Conservation (phyloP, 2,329 filamentous ascomycete genomes). For the Alternaria sp. region DNA sequence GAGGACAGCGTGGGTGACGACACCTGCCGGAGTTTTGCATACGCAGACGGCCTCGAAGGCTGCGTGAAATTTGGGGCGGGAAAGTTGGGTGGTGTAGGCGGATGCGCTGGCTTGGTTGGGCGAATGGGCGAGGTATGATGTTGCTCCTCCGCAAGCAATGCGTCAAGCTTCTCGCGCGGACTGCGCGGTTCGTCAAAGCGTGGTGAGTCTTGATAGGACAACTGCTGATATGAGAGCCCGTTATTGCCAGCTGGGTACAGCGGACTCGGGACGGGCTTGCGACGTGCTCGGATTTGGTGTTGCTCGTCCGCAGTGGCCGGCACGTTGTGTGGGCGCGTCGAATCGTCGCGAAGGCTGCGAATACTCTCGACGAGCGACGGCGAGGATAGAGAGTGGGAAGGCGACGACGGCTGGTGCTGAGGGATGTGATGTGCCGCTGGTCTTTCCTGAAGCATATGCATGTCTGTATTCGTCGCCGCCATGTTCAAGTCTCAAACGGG, state of each 20-base stretch:
- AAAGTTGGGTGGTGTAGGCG: slow-evolving; percentile 16
- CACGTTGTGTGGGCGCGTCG: slow-evolving; percentile 32
- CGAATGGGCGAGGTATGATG: slow-evolving; percentile 25
- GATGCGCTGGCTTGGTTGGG: slow-evolving; percentile 22
- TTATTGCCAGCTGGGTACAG: slow-evolving; percentile 28
- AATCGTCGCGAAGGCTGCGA: slow-evolving; percentile 40
- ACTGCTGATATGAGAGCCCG: slow-evolving; percentile 22
- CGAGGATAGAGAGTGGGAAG: slow-evolving; percentile 17
- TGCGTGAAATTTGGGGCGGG: slow-evolving; percentile 23
- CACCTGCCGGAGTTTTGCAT: slow-evolving; percentile 46
- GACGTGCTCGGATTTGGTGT: slow-evolving; percentile 20
- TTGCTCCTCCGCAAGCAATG: slow-evolving; percentile 47
- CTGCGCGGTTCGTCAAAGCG: slow-evolving; percentile 49
- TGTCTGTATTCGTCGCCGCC: slow-evolving; percentile 38
- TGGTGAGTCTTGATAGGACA: slow-evolving; percentile 42
- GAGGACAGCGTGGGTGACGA: slow-evolving; percentile 47
- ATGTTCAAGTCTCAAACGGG: slow-evolving; percentile 40
- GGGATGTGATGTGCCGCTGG: slow-evolving; percentile 15
- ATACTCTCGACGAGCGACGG: slow-evolving; percentile 43
- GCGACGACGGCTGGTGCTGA: slow-evolving; percentile 19
- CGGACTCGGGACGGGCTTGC: slow-evolving; percentile 41
- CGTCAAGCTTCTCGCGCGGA: slow-evolving; percentile 51
- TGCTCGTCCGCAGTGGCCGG: slow-evolving; percentile 30
- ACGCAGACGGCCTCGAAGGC: slow-evolving; percentile 36
- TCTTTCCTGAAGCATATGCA: slow-evolving; percentile 42